These are phyloP conservation scores for Venustampulla echinocandica DNA, from an alignment of 495 filamentous ascomycete species.

Conservation along the genomic window DNA sequence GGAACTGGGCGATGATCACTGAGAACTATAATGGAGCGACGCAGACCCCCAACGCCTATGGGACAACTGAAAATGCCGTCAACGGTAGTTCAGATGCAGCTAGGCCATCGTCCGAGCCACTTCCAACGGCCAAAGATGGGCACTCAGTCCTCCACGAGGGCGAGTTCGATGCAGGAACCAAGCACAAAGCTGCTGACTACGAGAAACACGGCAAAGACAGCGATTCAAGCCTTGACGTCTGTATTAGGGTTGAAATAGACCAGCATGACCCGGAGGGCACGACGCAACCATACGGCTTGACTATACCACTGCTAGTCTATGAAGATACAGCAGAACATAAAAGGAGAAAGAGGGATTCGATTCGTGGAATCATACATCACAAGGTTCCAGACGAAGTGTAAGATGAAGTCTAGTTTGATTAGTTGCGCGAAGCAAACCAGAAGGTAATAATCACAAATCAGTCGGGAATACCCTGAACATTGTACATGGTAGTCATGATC, in stretches of 20 bases:
- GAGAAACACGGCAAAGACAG: constrained; percentile 41
- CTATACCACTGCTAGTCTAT: constrained; percentile 36
- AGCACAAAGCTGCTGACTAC: constrained; percentile 51
- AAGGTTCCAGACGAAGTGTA: background rate
- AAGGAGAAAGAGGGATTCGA: constrained; percentile 15
- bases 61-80: constrained; percentile 1
- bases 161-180: constrained; percentile 55
- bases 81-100: background rate
- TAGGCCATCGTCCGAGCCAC: background rate
- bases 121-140: constrained; percentile 41
- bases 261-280: constrained; percentile 52
- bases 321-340: constrained; percentile 6
- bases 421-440: background rate
- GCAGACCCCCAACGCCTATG: no score
- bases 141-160: constrained; percentile 55
- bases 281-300: constrained; percentile 63
- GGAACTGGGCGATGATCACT: constrained; percentile 80
- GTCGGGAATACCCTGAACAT: no score
- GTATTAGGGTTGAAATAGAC: constrained; percentile 62
- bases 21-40: constrained; percentile 37
- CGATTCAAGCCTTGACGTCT: constrained; percentile 58
- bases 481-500: no score
- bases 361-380: constrained; percentile 7
- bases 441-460: no score
- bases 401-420: background rate